Evolutionary conservation across 2,329 filamentous ascomycete species (phyloP).

Genomic region (Fusarium acutatum): DNA sequence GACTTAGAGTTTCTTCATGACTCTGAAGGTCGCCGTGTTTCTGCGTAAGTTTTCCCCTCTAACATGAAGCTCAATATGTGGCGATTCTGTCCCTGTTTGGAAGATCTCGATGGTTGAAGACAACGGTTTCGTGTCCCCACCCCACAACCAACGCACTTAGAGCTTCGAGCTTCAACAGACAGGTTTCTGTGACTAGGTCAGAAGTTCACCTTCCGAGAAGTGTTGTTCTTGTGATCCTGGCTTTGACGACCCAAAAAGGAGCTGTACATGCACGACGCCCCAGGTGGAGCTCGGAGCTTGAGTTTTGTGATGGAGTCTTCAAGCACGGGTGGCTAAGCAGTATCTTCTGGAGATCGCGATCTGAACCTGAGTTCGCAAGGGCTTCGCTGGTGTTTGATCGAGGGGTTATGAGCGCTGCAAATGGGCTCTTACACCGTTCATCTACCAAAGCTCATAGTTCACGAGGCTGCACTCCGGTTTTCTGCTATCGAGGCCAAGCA

Average conservation of each 20-base stretch:
- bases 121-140: not conserved
- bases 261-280: not conserved
- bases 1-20: conserved; percentile 90
- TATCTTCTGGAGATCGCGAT: not conserved
- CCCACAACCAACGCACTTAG: not conserved
- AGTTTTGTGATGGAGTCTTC: not conserved
- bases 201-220: not conserved
- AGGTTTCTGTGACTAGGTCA: not conserved
- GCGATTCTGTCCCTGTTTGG: not conserved
- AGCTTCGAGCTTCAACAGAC: not conserved
- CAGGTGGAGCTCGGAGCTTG: not conserved
- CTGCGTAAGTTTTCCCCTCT: conserved; percentile 1
- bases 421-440: not conserved
- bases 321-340: not conserved
- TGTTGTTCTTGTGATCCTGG: not conserved
- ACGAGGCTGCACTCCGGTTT: not conserved
- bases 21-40: conserved; percentile 41
- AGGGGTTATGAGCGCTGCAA: not conserved
- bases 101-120: not conserved
- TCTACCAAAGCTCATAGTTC: not conserved
- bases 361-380: not conserved
- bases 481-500: not conserved
- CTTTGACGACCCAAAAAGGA: not conserved
- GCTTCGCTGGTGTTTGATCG: not conserved
- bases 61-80: conserved; percentile 32